Base-by-base conservation (phyloP, 2,329 filamentous ascomycete species). In the Clarireedia paspali region DNA sequence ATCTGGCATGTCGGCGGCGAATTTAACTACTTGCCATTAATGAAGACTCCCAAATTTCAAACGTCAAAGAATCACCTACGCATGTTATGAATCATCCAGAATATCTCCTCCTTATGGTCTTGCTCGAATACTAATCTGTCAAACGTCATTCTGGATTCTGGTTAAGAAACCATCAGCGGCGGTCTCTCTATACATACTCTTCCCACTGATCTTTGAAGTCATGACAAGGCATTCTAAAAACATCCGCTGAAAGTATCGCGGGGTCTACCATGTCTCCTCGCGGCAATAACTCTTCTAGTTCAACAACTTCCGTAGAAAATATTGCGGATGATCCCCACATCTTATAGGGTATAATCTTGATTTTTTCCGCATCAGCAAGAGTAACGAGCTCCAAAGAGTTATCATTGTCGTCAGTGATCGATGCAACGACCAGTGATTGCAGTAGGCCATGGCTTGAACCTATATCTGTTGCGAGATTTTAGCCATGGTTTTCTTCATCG, bases 1-100 rank as follows among this genome's bases (percentile, higher is more conserved):
- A 91, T 36, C n/a, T 30, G 45, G 2, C 40, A 53, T 6, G 2
- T 38, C 51, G 30, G 55, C 39, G 10, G 62, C 65, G 44, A 66
- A 62, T 15, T 56, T 59, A 7, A 67, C 64, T 66, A 34, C 30
- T 15, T 2, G 20, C 23, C 9, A 24, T 39, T 24, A n/a, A 40
- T 38, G 3, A 48, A 38, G 15, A 26, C 17, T 5, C 14, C 14
- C 15, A 1, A 15, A 36, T 20, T 12, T 20, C 10, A 1, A 15
- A 36, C n/a, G 23, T 56, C 15, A 55, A 52, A n/a, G 6, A 40
- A 4, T 15, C 5, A 47, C 60, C 23, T 50, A 67, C 65, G 38
- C 20, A 65, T 63, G 34, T 70, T 70, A 0, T 59, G 65, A 55
- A 67, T 65, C 42, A 63, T 64, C 58, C 62, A 63, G 2, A 67